phyloP scores from a whole-genome alignment of 176 grass and related monocot genomes.

The Oryza meyeriana region DNA sequence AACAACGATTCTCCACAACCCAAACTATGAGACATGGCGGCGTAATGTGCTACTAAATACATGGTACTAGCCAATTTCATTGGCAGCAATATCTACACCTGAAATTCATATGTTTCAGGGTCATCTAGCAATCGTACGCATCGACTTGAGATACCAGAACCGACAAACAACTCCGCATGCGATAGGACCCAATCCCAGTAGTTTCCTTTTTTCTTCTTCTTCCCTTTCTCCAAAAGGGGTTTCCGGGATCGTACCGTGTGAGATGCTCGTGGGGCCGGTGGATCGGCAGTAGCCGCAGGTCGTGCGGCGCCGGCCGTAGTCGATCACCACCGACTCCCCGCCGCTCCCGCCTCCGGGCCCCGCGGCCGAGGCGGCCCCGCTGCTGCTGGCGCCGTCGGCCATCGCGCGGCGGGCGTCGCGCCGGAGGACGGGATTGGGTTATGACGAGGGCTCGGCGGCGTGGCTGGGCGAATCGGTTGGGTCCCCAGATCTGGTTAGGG shows the following conservation, averaged over 20 bases:
- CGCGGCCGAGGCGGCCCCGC: constrained; percentile 10
- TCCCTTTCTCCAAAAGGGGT: not conserved
- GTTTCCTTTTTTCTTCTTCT: not conserved
- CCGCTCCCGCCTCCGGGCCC: not conserved
- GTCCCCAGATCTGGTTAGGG: constrained; percentile 41
- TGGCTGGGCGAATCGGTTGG: constrained; percentile 14
- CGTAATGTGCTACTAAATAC: not conserved
- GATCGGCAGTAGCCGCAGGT: constrained; percentile 82
- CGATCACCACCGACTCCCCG: constrained; percentile 61
- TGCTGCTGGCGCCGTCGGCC: constrained; percentile 71
- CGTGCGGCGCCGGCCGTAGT: constrained; percentile 48
- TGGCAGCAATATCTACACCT: not conserved
- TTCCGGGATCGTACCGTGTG: constrained; percentile 47
- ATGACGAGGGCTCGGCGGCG: not conserved
- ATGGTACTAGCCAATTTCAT: not conserved
- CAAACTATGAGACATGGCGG: not conserved
- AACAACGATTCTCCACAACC: not conserved
- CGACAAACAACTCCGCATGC: not conserved
- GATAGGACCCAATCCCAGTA: not conserved
- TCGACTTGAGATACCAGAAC: not conserved
- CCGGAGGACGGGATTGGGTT: constrained; percentile 16
- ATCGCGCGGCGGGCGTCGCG: constrained; percentile 28
- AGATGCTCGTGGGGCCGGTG: constrained; percentile 56
- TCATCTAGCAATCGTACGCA: constrained; percentile 6
- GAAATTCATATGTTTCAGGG: not conserved